Percentiles rank a stretch among this genome's conserved stretches.
Evolutionary conservation across 371 early-diverging fungal species (phyloP).

Genomic region (Chytridium lagenaria): DNA sequence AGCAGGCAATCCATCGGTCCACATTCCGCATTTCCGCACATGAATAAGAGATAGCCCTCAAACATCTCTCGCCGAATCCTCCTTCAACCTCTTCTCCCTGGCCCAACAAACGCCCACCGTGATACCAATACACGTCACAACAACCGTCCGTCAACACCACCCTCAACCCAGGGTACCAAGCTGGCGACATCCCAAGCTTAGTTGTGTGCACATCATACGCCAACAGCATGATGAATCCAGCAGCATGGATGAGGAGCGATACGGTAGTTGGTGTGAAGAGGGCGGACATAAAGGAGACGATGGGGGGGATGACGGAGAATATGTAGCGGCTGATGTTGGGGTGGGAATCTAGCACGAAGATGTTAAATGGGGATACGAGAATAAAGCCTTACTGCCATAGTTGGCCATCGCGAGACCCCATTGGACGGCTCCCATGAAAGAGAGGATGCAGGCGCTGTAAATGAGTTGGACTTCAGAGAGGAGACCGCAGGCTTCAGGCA

Average conservation of each 20-base stretch:
- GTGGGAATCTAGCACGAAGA: background rate
- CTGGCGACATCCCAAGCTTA: conserved; percentile 11
- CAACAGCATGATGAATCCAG: conserved; percentile 9
- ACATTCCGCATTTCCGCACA: too few species aligned
- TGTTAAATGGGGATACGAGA: background rate
- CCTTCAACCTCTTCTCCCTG: too few species aligned
- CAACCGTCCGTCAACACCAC: conserved; percentile 12
- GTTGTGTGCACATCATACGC: background rate
- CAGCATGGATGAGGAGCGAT: conserved; percentile 8
- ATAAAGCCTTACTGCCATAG: conserved; percentile 27
- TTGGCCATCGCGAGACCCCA: conserved; percentile 40
- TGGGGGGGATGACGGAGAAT: conserved; percentile 11
- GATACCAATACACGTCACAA: background rate
- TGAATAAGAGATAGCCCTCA: too few species aligned
- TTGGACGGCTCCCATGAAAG: conserved; percentile 39
- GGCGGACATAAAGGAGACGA: conserved; percentile 16
- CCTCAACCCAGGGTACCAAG: conserved; percentile 25
- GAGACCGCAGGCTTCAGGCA: conserved; percentile 22
- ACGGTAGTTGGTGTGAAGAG: background rate
- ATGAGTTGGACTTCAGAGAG: conserved; percentile 21
- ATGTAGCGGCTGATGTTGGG: conserved; percentile 17
- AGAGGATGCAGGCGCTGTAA: conserved; percentile 22
- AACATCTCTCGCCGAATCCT: too few species aligned
- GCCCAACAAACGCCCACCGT: too few species aligned
- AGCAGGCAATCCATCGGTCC: too few species aligned